These are phyloP conservation scores for Leucocoprinus leucothites DNA, from an alignment of 768 basidiomycete species.

Conservation along the genomic window DNA sequence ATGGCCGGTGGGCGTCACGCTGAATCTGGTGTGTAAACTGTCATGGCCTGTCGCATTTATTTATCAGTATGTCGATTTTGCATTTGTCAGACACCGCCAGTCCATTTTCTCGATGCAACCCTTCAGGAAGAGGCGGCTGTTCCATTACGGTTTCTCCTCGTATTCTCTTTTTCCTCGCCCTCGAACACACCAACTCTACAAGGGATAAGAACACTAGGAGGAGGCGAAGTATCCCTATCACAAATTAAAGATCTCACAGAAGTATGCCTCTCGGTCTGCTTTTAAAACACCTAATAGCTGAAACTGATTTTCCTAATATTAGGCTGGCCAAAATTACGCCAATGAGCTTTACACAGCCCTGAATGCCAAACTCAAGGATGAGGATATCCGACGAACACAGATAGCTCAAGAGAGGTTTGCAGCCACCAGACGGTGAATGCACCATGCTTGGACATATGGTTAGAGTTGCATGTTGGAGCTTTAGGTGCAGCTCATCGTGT, in stretches of 20 bases:
- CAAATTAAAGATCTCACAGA: constrained; percentile 51
- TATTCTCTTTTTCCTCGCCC: constrained; percentile 54
- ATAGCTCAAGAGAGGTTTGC: constrained; percentile 57
- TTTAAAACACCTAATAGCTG: background rate
- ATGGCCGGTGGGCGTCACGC: constrained; percentile 77
- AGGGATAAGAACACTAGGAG: constrained; percentile 61
- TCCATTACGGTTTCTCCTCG: constrained; percentile 54
- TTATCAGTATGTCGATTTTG: background rate
- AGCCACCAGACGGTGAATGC: constrained; percentile 16
- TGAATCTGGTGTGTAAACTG: constrained; percentile 64
- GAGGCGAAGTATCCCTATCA: constrained; percentile 49
- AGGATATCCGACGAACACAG: constrained; percentile 54
- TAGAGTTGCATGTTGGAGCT: too few relatives aligned
- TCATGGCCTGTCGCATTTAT: background rate
- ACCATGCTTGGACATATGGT: too few relatives aligned
- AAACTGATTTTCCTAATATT: background rate
- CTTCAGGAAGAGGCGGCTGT: constrained; percentile 68
- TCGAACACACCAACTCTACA: constrained; percentile 41
- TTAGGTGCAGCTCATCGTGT: too few relatives aligned
- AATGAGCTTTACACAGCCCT: constrained; percentile 51
- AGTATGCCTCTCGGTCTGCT: constrained; percentile 32
- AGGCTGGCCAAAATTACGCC: constrained; percentile 72
- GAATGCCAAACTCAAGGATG: constrained; percentile 63
- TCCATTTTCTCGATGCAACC: constrained; percentile 75
- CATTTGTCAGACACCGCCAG: constrained; percentile 37